phyloP scores from a whole-genome alignment of 305 asterid genomes.

The Solanum hybrid region DNA sequence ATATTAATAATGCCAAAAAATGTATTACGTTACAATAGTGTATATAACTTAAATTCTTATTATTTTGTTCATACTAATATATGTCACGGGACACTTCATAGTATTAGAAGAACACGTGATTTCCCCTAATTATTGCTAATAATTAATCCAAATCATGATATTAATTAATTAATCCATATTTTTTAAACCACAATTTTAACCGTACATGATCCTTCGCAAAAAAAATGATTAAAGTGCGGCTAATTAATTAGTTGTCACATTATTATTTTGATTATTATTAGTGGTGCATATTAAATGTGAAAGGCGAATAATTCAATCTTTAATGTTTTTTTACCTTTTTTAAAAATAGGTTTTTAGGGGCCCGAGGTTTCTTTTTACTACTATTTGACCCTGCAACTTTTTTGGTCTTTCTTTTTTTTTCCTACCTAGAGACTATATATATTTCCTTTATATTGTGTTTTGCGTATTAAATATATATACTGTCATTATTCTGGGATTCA shows the following conservation, averaged over 20 bases:
- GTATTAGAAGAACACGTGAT: conserved; percentile 21
- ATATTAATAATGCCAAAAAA: neutral
- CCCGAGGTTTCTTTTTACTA: conserved; percentile 42
- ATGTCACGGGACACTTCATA: neutral
- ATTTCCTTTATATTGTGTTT: neutral
- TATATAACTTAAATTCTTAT: neutral
- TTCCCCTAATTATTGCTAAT: conserved; percentile 27
- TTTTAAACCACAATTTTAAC: neutral
- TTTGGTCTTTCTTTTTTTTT: neutral
- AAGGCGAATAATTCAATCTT: conserved; percentile 12
- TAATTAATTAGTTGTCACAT: conserved; percentile 5
- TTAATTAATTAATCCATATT: neutral
- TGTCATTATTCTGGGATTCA: neutral
- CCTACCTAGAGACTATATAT: conserved; percentile 1
- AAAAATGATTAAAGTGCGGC: neutral
- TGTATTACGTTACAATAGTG: neutral
- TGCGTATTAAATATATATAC: neutral
- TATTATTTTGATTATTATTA: neutral
- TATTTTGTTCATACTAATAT: neutral
- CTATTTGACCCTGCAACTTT: conserved; percentile 27
- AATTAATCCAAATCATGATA: neutral
- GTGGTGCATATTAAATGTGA: conserved; percentile 1
- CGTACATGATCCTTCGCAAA: conserved; percentile 5
- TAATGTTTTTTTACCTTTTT: neutral
- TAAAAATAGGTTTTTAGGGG: conserved; percentile 36